Evolutionary conservation across 805 yeast species (phyloP), one percentile per base, ranked within the genome.

Genomic region (Teunomyces tritomae): DNA sequence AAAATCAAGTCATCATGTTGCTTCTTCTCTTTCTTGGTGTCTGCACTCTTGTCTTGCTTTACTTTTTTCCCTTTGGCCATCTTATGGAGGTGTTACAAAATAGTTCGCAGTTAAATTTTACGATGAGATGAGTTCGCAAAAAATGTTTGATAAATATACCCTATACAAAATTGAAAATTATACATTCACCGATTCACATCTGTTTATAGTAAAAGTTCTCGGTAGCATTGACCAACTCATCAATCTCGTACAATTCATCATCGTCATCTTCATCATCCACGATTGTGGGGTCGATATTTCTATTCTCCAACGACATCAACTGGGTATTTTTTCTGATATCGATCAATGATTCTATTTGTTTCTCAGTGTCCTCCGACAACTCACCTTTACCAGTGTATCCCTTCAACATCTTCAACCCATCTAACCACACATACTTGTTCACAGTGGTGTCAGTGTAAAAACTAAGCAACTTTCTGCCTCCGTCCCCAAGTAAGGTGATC

Each of bases 391-490:
- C 61, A 2, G 56, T 60, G 51, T 59, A 55, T 4, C 72, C 73
- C 50, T 65, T 67, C 53, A 72, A 68, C 73, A 73, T 67, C 57
- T 80, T 81, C 46, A 88, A 63, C 0, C 95, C 96, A 65, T 89
- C 96, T 30, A 85, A 68, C 95, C 95, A 89, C 6, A 83, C 79
- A 46, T 78, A 80, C 37, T 85, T 81, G 43, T 80, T 76, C 42
- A 84, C 88, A 52, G 78, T 77, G 1, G 88, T 84, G 49, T 86
- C 91, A 10, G 87, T 79, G 59, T 77, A 87, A 56, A 87, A 84
- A n/a, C 74, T 63, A 47, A 87, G 71, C 8, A 82, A 53, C 14
- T 67, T 58, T 36, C 74, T 73, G 30, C 66, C 66, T 59, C 55
- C 74, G 58, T 54, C 73, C 14, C 71, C 81, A 9, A 74, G 50